These are phyloP conservation scores for Xylaria sp. DNA, from an alignment of 2,329 filamentous ascomycete species.

Conservation along the genomic window DNA sequence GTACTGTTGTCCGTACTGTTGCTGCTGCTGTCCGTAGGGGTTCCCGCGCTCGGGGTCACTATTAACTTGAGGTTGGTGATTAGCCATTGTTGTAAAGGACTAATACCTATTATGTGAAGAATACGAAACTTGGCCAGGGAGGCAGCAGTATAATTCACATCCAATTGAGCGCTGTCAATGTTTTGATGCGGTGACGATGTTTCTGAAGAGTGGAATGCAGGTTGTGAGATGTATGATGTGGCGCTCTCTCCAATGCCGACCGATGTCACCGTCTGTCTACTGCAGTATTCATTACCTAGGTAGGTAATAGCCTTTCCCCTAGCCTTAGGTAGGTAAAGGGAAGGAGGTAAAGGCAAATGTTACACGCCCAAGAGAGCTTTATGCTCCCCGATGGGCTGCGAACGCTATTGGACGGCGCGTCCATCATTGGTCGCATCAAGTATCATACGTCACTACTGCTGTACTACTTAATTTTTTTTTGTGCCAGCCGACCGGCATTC, in stretches of 20 bases:
- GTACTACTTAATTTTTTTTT: background rate
- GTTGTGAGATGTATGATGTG: constrained; percentile 10
- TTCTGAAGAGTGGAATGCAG: constrained; percentile 32
- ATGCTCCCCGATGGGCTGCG: background rate
- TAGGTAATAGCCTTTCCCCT: background rate
- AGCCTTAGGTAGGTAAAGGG: constrained; percentile 1
- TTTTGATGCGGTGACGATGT: constrained; percentile 29
- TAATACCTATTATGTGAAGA: background rate
- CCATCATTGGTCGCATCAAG: constrained; percentile 25
- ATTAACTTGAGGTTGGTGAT: constrained; percentile 38
- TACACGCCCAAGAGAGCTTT: background rate
- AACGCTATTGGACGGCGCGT: constrained; percentile 24
- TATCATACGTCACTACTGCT: constrained; percentile 37
- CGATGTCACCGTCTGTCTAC: background rate
- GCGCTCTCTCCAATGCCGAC: constrained; percentile 6
- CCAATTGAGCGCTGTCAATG: constrained; percentile 15
- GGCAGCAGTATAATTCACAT: background rate
- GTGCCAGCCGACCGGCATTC: constrained; percentile 25
- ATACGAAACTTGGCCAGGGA: too few relatives aligned
- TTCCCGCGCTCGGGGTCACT: constrained; percentile 36
- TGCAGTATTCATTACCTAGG: background rate
- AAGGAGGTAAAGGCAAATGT: constrained; percentile 1
- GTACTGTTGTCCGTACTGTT: constrained; percentile 25
- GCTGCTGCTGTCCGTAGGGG: constrained; percentile 33
- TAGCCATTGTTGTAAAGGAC: constrained; percentile 25